These are phyloP conservation scores for Barbarea vulgaris DNA, from an alignment of 345 rosid genomes.

Conservation along the genomic window DNA sequence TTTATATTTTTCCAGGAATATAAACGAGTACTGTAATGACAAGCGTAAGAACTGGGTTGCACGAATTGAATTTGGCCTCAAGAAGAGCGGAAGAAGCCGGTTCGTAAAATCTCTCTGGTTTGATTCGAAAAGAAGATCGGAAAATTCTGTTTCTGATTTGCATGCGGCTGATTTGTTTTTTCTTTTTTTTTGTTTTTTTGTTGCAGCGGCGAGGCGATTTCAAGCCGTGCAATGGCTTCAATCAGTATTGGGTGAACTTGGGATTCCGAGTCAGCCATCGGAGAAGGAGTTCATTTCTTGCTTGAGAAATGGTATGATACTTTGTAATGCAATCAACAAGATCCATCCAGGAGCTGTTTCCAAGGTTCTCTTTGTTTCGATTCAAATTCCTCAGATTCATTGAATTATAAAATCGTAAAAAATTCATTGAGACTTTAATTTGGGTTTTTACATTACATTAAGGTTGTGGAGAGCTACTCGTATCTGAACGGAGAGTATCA, in stretches of 20 bases:
- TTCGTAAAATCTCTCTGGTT: slow-evolving; percentile 19
- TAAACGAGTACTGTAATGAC: slow-evolving; percentile 48
- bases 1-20: slow-evolving; percentile 14
- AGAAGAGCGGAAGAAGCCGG: slow-evolving; percentile 96
- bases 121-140: neutral
- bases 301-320: slow-evolving; percentile 82
- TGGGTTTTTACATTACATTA: neutral
- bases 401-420: too few species aligned
- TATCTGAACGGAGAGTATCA: slow-evolving; percentile 61
- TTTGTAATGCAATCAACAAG: slow-evolving; percentile 83
- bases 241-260: slow-evolving; percentile 66
- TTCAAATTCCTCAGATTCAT: neutral
- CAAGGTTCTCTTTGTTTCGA: slow-evolving; percentile 51
- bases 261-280: slow-evolving; percentile 61
- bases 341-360: slow-evolving; percentile 83
- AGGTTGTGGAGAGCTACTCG: slow-evolving; percentile 80
- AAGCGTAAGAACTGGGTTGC: slow-evolving; percentile 51
- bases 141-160: neutral
- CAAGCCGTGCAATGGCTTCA: slow-evolving; percentile 80
- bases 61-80: slow-evolving; percentile 72
- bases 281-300: slow-evolving; percentile 86
- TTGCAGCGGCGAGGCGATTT: slow-evolving; percentile 73
- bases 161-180: neutral
- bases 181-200: neutral
- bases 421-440: neutral